Conservation (phyloP, 768 basidiomycete genomes). For the Nevesoporus exiguus region DNA sequence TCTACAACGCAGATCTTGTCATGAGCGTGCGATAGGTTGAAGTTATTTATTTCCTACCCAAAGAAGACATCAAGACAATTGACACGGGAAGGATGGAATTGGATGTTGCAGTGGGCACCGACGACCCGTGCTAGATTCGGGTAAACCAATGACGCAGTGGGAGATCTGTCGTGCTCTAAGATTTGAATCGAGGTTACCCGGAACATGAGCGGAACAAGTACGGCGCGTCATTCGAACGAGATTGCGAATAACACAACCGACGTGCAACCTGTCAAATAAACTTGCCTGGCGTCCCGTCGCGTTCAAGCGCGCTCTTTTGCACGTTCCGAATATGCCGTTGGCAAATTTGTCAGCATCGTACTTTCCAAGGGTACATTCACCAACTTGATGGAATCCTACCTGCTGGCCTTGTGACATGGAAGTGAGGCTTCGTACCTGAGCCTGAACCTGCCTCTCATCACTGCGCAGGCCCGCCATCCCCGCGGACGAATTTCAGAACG, state of each 20-base stretch:
- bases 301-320: background rate
- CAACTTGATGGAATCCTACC: background rate
- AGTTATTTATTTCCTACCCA: background rate
- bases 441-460: background rate
- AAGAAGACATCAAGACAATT: slow-evolving; percentile 12
- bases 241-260: background rate
- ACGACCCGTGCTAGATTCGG: background rate
- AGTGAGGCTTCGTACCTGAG: background rate
- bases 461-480: slow-evolving; percentile 2
- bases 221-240: background rate
- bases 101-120: background rate
- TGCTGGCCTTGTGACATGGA: slow-evolving; percentile 2
- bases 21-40: background rate
- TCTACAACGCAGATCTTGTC: background rate
- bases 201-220: slow-evolving; percentile 12
- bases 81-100: background rate
- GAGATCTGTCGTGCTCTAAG: background rate
- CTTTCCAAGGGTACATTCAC: background rate
- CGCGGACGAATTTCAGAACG: slow-evolving; percentile 19
- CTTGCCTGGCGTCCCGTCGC: background rate
- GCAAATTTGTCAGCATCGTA: background rate
- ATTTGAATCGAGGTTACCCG: slow-evolving; percentile 5
- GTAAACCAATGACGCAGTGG: slow-evolving; percentile 1
- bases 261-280: background rate
- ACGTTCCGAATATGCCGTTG: background rate